Evolutionary conservation across 148 eudicot genomes (phyloP).

Genomic region (Silene latifolia): DNA sequence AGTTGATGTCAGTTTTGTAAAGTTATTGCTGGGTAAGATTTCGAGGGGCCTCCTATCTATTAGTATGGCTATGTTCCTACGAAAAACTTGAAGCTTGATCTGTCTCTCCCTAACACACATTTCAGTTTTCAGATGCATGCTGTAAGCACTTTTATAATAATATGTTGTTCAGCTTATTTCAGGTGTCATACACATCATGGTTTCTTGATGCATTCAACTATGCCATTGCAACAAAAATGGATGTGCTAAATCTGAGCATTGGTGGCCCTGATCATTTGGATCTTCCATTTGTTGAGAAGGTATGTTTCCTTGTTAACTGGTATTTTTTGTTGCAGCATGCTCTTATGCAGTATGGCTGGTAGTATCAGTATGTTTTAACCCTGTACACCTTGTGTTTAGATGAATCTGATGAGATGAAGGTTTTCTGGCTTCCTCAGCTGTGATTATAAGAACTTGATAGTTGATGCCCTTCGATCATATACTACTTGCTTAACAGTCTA

Average conservation of each 20-base stretch:
- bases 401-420: neutral
- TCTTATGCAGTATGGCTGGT: neutral
- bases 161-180: conserved; percentile 93
- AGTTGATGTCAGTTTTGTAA: neutral
- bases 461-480: neutral
- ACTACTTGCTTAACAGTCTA: neutral
- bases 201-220: conserved; percentile 99
- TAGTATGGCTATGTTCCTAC: neutral
- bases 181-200: conserved; percentile 99
- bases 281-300: conserved; percentile 99
- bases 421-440: neutral
- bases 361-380: neutral
- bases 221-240: conserved; percentile 98
- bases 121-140: conserved; percentile 18
- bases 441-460: neutral
- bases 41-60: neutral
- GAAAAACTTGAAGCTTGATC: neutral
- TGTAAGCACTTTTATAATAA: conserved; percentile 59
- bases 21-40: neutral
- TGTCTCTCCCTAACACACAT: conserved; percentile 10
- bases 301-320: conserved; percentile 26
- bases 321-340: conserved; percentile 8
- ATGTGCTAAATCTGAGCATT: conserved; percentile 93
- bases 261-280: conserved; percentile 99
- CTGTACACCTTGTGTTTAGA: neutral